Evolutionary conservation across 1,139 yeast species (phyloP), one percentile per base, ranked within the genome.

Genomic region (Blastobotrys raffinosifermentans): DNA sequence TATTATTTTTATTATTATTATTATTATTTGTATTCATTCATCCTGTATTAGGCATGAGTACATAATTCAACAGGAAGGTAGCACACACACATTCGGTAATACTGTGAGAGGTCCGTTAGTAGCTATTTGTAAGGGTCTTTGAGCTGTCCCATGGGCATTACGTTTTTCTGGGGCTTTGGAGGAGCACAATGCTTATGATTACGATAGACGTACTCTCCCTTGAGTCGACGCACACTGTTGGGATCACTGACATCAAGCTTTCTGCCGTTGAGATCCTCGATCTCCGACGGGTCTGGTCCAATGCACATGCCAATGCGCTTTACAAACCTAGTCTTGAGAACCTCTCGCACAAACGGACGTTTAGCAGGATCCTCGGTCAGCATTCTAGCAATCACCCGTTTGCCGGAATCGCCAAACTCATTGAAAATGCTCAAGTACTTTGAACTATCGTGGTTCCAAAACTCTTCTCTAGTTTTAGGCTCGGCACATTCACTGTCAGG

Each of bases 301-400:
- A 57, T 86, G 77, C 40, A 80, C 72, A 51, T 66, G 69, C 53
- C 53, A 41, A 82, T 81, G 55, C 80, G 87, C 46, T 91, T 64
- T 3, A 87, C 85, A 87, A 91, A 82, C 58, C 81, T 89, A 61
- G 86, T 76, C 51, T 75, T 77, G 53, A 84, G 63, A 25, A 84
- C 72, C 54, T 84, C 93, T 43, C 71, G 70, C 13, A 85, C 84
- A 19, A 77, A 80, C 38, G 85, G 81, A 59, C 95, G 69, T 49
- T 91, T 67, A 19, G 35, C 40, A 2, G 94, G 89, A 37, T 77
- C 75, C 1, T 94, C 94, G 50, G 80, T 89, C 51, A 84, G 64
- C 44, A 84, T 79, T 11, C 45, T 43, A 2, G 56, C 54, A 17
- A 54, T 27, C 16, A 51, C 37, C 31, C 47, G 45, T 39, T 51